These are phyloP conservation scores for Penicillium coprophilum DNA, from an alignment of 495 filamentous ascomycete genomes.

Conservation along the genomic window DNA sequence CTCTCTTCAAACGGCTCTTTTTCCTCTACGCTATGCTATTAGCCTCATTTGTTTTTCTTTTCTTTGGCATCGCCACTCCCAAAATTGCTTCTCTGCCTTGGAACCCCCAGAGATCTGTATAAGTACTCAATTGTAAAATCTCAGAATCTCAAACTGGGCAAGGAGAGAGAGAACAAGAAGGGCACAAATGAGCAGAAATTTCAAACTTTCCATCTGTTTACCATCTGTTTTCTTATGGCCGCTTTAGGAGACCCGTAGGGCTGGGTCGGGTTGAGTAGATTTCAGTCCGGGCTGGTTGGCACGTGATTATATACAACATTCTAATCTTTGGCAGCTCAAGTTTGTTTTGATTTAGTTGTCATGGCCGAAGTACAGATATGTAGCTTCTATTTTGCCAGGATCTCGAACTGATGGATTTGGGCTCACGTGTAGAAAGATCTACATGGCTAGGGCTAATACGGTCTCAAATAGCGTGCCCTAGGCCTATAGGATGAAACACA, in stretches of 20 bases:
- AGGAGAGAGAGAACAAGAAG: conserved; percentile 1
- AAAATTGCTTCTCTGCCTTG: conserved; percentile 31
- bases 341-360: not conserved
- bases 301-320: not conserved
- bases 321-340: not conserved
- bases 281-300: not conserved
- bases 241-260: not conserved
- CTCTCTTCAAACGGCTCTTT: conserved; percentile 40
- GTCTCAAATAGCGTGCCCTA: not conserved
- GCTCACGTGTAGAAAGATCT: not conserved
- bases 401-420: not conserved
- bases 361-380: not conserved
- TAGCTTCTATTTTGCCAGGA: not conserved
- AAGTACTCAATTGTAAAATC: conserved; percentile 16
- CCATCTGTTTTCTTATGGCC: not conserved
- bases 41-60: conserved; percentile 46
- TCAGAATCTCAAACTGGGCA: conserved; percentile 6
- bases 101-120: conserved; percentile 11
- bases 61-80: conserved; percentile 38
- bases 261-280: not conserved
- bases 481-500: not conserved
- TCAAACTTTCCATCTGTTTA: not conserved
- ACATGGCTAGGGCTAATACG: not conserved
- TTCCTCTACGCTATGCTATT: conserved; percentile 47
- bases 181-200: conserved; percentile 5